Evolutionary conservation across 345 rosid species (phyloP), one percentile per base, ranked within the genome.

Genomic region (Syzygium aromaticum): DNA sequence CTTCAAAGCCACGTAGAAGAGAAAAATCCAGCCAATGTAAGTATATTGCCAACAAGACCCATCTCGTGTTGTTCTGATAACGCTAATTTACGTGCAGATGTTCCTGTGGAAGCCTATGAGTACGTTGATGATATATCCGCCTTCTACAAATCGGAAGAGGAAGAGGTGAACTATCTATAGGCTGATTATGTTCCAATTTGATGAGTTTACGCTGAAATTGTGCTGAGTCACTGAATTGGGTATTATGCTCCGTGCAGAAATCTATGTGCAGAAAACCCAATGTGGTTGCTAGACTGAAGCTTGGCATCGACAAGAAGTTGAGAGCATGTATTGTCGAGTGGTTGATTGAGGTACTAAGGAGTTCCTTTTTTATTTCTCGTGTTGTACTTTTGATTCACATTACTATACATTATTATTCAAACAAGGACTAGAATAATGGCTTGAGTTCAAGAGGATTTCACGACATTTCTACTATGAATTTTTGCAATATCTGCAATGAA

Each of bases 11-110:
- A 51, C 11, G 12, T 3, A 52, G 16, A 14, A 52, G 53, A 52
- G 53, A 52, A 14, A 51, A 11, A 52, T 52, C 64, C 2, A 11
- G 30, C 64, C 64, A 27, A 27, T 59, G 64, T 59, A 59, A 59
- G 64, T 59, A n/a, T 59, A 27, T 59, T 14, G 30, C 64, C 16
- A 59, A 11, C 3, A 27, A 59, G 3, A 59, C 12, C 9, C 7
- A 25, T 57, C n/a, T 25, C 25, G 63, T 57, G 63, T 57, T 25
- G 63, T 57, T 57, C 6, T 89, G 92, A 90, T 87, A 22, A 16
- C 0, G 43, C 77, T 30, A 64, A 64, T 54, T 54, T 54, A 3
- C 11, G 59, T 10, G 19, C 11, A 3, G 59, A 21, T 30, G 77
- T 30, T 64, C 5, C 77, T 1, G 6, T 33, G 25, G 46, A 19